Percentiles rank a stretch among this genome's conserved stretches.
Evolutionary conservation across 768 basidiomycete genomes (phyloP).

Genomic region (Mycena albidolilacea): DNA sequence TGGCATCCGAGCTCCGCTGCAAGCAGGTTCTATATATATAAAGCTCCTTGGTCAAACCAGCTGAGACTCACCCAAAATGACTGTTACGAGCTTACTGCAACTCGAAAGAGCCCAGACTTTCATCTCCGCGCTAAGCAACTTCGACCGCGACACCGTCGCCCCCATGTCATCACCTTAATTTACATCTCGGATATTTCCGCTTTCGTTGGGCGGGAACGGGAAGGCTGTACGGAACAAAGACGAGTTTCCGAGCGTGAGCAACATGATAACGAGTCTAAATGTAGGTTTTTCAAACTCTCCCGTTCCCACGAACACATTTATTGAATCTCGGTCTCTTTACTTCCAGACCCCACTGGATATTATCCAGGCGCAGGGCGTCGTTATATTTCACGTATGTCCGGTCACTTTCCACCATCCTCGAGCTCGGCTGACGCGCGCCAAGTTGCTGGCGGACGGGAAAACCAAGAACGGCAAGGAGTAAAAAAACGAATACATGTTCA

Average conservation of each 20-base stretch:
- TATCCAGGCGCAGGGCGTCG: conserved; percentile 21
- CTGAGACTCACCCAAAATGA: conserved; percentile 22
- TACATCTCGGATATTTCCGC: conserved; percentile 20
- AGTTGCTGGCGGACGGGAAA: conserved; percentile 3
- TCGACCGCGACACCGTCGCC: conserved; percentile 8
- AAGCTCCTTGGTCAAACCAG: conserved; percentile 11
- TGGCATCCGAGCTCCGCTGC: too few relatives aligned
- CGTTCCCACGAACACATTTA: conserved; percentile 12
- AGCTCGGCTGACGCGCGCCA: conserved; percentile 12
- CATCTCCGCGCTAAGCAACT: conserved; percentile 18
- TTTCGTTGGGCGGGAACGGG: conserved; percentile 12
- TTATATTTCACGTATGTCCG: conserved; percentile 22
- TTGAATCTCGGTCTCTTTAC: conserved; percentile 17
- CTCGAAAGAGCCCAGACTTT: conserved; percentile 21
- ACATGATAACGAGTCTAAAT: conserved; percentile 26
- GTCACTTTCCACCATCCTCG: conserved; percentile 12
- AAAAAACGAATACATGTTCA: too few relatives aligned
- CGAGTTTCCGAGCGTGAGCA: conserved; percentile 14
- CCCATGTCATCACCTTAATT: conserved; percentile 11
- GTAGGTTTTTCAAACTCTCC: conserved; percentile 20
- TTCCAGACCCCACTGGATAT: conserved; percentile 20
- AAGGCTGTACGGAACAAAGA: conserved; percentile 20
- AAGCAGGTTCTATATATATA: too few relatives aligned
- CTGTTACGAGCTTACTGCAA: conserved; percentile 17
- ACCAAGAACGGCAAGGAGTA: too few relatives aligned